Evolutionary conservation across 176 grass and related monocot genomes (phyloP).

Genomic region (Saccharum officinarum): DNA sequence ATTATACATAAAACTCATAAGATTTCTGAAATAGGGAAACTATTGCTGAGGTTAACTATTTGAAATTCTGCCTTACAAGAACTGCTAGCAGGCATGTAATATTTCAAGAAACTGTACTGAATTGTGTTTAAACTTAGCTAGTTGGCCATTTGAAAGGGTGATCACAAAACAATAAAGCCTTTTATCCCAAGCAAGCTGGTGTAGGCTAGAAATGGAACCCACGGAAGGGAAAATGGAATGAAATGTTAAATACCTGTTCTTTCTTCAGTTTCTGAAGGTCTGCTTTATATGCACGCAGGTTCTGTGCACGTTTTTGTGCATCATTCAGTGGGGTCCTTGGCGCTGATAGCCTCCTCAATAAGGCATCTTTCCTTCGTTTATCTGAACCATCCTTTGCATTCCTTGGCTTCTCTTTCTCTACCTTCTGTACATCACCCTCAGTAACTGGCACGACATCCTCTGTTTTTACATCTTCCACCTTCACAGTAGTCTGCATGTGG

Average conservation of each 20-base stretch:
- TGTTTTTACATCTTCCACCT: constrained; percentile 44
- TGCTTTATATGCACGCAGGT: constrained; percentile 78
- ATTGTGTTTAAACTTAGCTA: not conserved
- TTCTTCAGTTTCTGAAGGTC: constrained; percentile 94
- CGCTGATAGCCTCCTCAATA: constrained; percentile 51
- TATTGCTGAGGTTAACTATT: not conserved
- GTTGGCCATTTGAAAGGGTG: not conserved
- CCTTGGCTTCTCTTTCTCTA: constrained; percentile 65
- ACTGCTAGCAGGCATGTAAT: not conserved
- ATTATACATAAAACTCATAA: not conserved
- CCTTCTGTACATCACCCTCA: constrained; percentile 55
- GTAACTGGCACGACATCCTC: constrained; percentile 45
- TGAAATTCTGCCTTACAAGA: constrained; percentile 15
- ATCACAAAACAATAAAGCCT: not conserved
- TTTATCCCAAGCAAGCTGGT: not conserved
- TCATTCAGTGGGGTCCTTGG: constrained; percentile 64
- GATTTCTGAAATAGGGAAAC: constrained; percentile 15
- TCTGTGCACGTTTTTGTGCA: constrained; percentile 93
- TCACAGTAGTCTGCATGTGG: constrained; percentile 45
- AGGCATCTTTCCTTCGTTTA: constrained; percentile 76
- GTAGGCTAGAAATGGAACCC: not conserved
- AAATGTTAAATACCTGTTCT: constrained; percentile 63
- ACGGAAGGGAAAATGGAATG: not conserved
- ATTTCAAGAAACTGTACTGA: not conserved
- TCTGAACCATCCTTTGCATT: constrained; percentile 64